Percentiles rank a stretch among this genome's conserved stretches.
Conservation (phyloP, 148 eudicot genomes). For the Cornus kousa region DNA sequence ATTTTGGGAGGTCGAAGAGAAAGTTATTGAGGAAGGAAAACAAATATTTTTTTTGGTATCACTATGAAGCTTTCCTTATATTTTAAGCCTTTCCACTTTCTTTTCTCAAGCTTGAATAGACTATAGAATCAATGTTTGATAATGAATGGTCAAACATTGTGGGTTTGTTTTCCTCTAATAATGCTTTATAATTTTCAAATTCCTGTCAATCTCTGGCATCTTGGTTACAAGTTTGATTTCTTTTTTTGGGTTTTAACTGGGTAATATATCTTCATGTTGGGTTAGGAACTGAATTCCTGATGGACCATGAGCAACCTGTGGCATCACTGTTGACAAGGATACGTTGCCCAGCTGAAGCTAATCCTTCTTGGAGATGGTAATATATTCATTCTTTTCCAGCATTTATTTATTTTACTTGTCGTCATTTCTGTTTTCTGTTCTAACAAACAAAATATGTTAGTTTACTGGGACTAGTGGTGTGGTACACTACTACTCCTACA, state of each 20-base stretch:
- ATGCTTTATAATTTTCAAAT: neutral
- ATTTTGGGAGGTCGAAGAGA: neutral
- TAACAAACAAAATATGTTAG: neutral
- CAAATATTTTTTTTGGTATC: no score
- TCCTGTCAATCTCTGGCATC: neutral
- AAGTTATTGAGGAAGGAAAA: neutral
- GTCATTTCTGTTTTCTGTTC: neutral
- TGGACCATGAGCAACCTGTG: slow-evolving; percentile 24
- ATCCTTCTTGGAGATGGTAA: slow-evolving; percentile 95
- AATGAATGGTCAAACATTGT: neutral
- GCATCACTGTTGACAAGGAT: slow-evolving; percentile 55
- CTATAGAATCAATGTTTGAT: neutral
- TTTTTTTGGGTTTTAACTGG: slow-evolving; percentile 1
- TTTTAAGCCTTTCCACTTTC: neutral
- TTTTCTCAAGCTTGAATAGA: neutral
- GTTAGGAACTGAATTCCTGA: slow-evolving; percentile 29
- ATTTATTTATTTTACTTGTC: neutral
- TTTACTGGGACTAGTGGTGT: neutral
- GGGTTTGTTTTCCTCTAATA: neutral
- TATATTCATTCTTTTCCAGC: neutral
- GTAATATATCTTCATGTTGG: slow-evolving; percentile 15
- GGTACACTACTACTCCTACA: neutral
- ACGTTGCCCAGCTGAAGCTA: slow-evolving; percentile 62
- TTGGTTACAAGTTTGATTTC: neutral
- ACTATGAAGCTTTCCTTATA: neutral